Evolutionary conservation across 2,329 filamentous ascomycete species (phyloP).

Genomic region (Colletotrichum endophyticum): DNA sequence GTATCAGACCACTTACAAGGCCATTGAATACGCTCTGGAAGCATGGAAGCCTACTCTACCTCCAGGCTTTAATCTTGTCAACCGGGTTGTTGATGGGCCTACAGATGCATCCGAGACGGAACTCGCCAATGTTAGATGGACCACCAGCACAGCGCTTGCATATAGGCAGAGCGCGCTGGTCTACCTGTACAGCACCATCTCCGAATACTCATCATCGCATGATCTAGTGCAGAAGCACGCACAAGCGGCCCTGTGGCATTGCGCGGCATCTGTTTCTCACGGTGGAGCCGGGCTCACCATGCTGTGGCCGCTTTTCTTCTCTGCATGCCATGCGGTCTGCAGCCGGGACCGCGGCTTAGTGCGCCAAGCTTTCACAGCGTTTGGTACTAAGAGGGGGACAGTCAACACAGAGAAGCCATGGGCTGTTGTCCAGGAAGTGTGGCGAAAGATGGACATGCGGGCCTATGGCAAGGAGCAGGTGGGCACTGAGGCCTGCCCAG

Average conservation of each 20-base stretch:
- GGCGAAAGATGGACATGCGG: conserved; percentile 20
- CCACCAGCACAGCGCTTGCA: conserved; percentile 18
- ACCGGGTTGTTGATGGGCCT: conserved; percentile 21
- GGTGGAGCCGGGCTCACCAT: conserved; percentile 14
- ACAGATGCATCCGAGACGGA: conserved; percentile 10
- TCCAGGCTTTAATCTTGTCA: conserved; percentile 17
- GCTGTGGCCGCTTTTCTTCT: conserved; percentile 19
- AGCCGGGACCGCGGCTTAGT: conserved; percentile 20
- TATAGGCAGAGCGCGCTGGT: conserved; percentile 18
- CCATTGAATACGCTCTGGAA: conserved; percentile 6
- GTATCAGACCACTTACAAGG: conserved; percentile 8
- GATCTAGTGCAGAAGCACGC: conserved; percentile 17
- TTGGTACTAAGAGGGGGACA: conserved; percentile 9
- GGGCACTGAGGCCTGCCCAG: conserved; percentile 7
- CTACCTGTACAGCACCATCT: conserved; percentile 12
- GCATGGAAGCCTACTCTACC: conserved; percentile 13
- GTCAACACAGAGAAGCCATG: conserved; percentile 20
- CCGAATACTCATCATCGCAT: conserved; percentile 14
- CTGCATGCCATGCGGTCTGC: conserved; percentile 19
- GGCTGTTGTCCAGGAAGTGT: conserved; percentile 18
- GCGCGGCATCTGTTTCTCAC: conserved; percentile 16
- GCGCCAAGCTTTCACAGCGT: conserved; percentile 19
- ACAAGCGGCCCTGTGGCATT: conserved; percentile 21
- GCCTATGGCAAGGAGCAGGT: conserved; percentile 9
- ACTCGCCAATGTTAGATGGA: conserved; percentile 15